A percentile compares a stretch with the other conserved stretches of the same genome.
Evolutionary conservation across 2,329 filamentous ascomycete genomes (phyloP).

Genomic region (Esteya vermicola): DNA sequence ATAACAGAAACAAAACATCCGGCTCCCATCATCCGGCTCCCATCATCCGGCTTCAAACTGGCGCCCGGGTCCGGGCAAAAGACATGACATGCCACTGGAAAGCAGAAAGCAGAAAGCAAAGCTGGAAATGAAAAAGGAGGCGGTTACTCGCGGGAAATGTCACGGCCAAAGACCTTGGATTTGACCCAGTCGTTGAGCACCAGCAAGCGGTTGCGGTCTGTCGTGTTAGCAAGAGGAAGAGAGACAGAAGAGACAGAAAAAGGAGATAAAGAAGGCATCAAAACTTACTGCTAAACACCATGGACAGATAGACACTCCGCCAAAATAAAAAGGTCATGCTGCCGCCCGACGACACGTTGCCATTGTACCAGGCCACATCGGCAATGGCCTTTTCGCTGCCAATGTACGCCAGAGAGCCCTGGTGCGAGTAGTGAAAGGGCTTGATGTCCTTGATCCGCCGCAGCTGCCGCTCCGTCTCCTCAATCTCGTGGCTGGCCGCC

Average conservation of each 20-base stretch:
- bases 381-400: constrained; percentile 92
- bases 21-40: too few relatives aligned
- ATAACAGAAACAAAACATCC: too few relatives aligned
- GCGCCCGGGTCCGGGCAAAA: too few relatives aligned
- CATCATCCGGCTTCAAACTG: too few relatives aligned
- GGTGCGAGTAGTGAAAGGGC: constrained; percentile 96
- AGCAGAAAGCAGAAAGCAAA: too few relatives aligned
- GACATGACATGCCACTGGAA: too few relatives aligned
- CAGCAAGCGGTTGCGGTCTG: constrained; percentile 85
- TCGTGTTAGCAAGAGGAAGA: neutral
- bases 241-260: neutral
- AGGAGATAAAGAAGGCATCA: constrained; percentile 5
- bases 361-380: constrained; percentile 93
- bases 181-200: constrained; percentile 94
- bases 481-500: constrained; percentile 59
- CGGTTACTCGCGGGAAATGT: constrained; percentile 68
- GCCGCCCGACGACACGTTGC: constrained; percentile 87
- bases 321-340: constrained; percentile 96
- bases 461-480: constrained; percentile 72
- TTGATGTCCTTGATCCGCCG: constrained; percentile 86
- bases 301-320: constrained; percentile 94
- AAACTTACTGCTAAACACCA: constrained; percentile 97
- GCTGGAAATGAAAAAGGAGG: neutral
- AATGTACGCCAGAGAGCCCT: constrained; percentile 94
- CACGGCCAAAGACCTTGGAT: constrained; percentile 90